phyloP scores from a whole-genome alignment of 1,284 basidiomycete species.

The Vanrija sp. region DNA sequence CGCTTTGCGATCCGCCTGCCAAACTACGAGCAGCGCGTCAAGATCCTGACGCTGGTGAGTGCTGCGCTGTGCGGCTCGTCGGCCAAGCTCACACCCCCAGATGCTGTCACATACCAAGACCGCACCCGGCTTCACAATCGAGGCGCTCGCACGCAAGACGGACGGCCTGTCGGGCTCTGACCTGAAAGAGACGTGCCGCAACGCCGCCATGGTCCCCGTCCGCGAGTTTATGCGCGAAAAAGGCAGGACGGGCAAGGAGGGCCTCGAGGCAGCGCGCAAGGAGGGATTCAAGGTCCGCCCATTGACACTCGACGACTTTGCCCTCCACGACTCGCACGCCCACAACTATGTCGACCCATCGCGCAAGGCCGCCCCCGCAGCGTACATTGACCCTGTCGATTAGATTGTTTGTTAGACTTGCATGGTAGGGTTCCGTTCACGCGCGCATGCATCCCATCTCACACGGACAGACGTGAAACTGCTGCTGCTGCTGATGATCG shows the following conservation, averaged over 20 bases:
- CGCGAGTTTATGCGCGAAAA: slow-evolving; percentile 74
- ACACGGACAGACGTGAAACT: no score
- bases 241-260: slow-evolving; percentile 44
- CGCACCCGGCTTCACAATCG: slow-evolving; percentile 62
- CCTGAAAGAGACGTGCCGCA: slow-evolving; percentile 89
- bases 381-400: slow-evolving; percentile 6
- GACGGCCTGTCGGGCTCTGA: slow-evolving; percentile 86
- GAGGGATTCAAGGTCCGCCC: slow-evolving; percentile 74
- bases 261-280: slow-evolving; percentile 45
- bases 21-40: slow-evolving; percentile 71
- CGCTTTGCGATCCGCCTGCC: slow-evolving; percentile 89
- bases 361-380: background rate
- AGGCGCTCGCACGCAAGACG: slow-evolving; percentile 65
- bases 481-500: no score
- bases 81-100: slow-evolving; percentile 47
- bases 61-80: background rate
- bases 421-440: background rate
- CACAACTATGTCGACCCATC: slow-evolving; percentile 23
- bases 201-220: slow-evolving; percentile 85
- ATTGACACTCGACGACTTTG: slow-evolving; percentile 66
- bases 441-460: no score
- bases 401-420: background rate
- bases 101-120: slow-evolving; percentile 78
- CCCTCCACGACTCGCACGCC: slow-evolving; percentile 55
- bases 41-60: slow-evolving; percentile 79